These are phyloP conservation scores for Erythrophleum ivorense DNA, from an alignment of 331 rosid genomes.

Conservation along the genomic window DNA sequence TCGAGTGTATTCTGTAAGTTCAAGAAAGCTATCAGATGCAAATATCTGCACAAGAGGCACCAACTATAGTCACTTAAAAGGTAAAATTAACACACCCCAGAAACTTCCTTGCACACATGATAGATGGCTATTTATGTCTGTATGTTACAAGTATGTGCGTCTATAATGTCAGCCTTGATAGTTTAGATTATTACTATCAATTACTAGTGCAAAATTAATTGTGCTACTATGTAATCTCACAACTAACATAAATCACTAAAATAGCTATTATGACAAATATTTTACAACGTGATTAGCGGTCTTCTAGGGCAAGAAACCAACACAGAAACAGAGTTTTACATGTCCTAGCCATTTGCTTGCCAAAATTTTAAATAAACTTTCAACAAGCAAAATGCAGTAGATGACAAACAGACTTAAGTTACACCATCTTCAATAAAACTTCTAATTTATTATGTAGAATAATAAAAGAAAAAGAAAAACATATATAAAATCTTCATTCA, in stretches of 20 bases:
- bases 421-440: background rate
- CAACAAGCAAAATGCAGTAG: background rate
- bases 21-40: slow-evolving; percentile 95
- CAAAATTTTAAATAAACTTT: background rate
- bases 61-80: slow-evolving; percentile 33
- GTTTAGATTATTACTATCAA: background rate
- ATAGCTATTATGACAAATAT: background rate
- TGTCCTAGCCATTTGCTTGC: background rate
- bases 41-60: slow-evolving; percentile 70
- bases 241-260: background rate
- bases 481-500: background rate
- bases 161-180: background rate
- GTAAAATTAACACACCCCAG: background rate
- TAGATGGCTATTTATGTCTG: background rate
- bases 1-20: slow-evolving; percentile 83
- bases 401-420: background rate
- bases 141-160: background rate
- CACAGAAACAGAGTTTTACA: background rate
- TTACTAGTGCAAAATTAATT: background rate
- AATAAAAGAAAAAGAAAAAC: background rate
- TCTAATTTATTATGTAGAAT: background rate
- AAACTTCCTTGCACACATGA: slow-evolving; percentile 14
- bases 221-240: background rate
- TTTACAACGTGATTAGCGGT: background rate
- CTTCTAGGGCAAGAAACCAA: background rate